Evolutionary conservation across 345 rosid species (phyloP), one percentile per base, ranked within the genome.

Genomic region (Aegle marmelos): DNA sequence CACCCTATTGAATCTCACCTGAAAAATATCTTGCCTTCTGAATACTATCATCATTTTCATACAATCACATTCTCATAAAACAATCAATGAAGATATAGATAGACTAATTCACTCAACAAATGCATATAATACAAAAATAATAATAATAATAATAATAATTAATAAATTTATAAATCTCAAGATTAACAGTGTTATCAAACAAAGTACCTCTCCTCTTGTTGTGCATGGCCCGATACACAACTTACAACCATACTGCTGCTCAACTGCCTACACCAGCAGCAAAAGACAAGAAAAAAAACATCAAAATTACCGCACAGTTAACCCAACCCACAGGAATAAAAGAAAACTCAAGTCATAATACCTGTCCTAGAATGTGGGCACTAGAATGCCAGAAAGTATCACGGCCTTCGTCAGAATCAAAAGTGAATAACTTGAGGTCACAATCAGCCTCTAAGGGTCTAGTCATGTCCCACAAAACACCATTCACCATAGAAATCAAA

Each of bases 371-470:
- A 82, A 97, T 93, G 85, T 97, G 98, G 27, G 98, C 98, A 61
- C 99, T 96, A 9, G 99, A 96, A 83, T 96, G 99, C 97, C 98
- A 96, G 54, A 94, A 95, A 60, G 99, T 92, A 79, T 96, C 99
- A 4, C 98, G 92, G 3, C 98, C 99, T 82, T 90, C 91, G 11
- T 94, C 95, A 2, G 75, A 82, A 34, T 91, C 98, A 63, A 94
- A 96, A 36, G 85, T 86, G 83, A 89, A 90, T 19, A 97, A 71
- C 86, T 93, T 83, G 59, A 97, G 92, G 74, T 91, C 87, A 70
- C 96, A 94, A 54, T 91, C 93, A 57, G 84, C 87, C 82, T 97
- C 98, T 16, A 97, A 79, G 3, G 98, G 95, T 82, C 98, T 86
- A 5, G 39, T 88, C 98, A 96, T 88, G 79, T 96, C 99, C 99